Evolutionary conservation across 768 basidiomycete genomes (phyloP).

Genomic region (Pholiota conissans): DNA sequence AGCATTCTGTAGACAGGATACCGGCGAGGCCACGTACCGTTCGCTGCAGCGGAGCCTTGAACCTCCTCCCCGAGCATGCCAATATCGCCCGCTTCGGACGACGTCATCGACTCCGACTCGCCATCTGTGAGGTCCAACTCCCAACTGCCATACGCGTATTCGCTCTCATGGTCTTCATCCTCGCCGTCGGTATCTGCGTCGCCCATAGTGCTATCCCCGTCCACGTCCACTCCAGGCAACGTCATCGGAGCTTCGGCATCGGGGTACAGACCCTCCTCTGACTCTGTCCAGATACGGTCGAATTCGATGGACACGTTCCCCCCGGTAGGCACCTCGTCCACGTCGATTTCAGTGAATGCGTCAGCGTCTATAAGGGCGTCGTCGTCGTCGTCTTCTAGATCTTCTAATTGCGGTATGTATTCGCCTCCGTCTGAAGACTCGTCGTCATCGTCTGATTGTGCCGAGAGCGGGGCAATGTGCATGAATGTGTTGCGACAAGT

Average conservation of each 20-base stretch:
- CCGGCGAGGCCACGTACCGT: conserved; percentile 17
- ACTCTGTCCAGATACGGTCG: conserved; percentile 23
- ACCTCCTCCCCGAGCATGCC: conserved; percentile 18
- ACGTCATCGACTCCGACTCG: conserved; percentile 31
- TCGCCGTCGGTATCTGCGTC: conserved; percentile 26
- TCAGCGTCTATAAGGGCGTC: conserved; percentile 37
- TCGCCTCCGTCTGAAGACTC: conserved; percentile 71
- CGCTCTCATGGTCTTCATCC: conserved; percentile 17
- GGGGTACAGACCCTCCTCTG: conserved; percentile 9
- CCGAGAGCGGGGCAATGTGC: conserved; percentile 47
- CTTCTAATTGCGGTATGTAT: conserved; percentile 52
- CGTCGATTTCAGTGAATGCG: conserved; percentile 42
- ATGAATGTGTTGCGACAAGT: conserved; percentile 64
- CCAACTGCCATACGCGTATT: conserved; percentile 21
- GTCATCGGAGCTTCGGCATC: too few species aligned
- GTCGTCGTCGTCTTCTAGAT: conserved; percentile 43
- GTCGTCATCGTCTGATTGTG: conserved; percentile 47
- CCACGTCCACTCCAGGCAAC: not conserved
- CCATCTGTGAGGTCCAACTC: conserved; percentile 43
- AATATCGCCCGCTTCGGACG: conserved; percentile 20
- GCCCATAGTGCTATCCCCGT: conserved; percentile 11
- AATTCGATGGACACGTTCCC: conserved; percentile 37
- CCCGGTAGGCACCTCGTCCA: too few species aligned
- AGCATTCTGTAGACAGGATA: conserved; percentile 6
- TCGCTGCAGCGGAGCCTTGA: conserved; percentile 8